Conservation (phyloP, 164 flowering plant species). For the Magnolia sinica region DNA sequence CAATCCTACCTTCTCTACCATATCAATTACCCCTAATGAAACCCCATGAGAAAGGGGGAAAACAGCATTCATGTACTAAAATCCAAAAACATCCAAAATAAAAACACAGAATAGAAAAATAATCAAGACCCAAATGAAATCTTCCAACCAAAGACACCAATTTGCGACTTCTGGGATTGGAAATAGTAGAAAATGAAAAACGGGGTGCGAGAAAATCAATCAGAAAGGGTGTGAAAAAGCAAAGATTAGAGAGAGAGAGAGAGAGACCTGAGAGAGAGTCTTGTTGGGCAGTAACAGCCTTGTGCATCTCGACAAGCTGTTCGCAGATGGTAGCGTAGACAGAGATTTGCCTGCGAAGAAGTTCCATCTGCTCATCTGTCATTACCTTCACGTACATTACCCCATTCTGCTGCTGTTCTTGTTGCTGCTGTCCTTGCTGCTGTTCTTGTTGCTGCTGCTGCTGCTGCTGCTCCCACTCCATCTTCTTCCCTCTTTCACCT, state of each 20-base stretch:
- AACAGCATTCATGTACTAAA: not conserved
- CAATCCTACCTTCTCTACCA: no score
- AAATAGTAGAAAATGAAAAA: not conserved
- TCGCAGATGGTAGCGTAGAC: slow-evolving; percentile 75
- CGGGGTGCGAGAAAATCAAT: not conserved
- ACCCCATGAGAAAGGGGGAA: no score
- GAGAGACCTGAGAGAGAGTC: slow-evolving; percentile 48
- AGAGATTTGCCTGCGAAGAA: slow-evolving; percentile 64
- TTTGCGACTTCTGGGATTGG: not conserved
- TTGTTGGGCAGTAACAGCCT: slow-evolving; percentile 53
- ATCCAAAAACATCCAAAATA: not conserved
- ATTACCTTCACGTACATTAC: slow-evolving; percentile 58
- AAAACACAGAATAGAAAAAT: not conserved
- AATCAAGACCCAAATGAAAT: not conserved
- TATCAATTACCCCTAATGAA: no score
- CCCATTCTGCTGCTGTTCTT: slow-evolving; percentile 14
- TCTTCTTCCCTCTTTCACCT: slow-evolving; percentile 3
- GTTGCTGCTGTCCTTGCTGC: slow-evolving; percentile 21
- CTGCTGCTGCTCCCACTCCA: slow-evolving; percentile 1
- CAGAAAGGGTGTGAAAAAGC: slow-evolving; percentile 1
- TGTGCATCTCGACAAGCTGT: slow-evolving; percentile 78
- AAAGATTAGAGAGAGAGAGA: slow-evolving; percentile 7
- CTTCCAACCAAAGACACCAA: not conserved
- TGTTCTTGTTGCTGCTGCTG: slow-evolving; percentile 32
- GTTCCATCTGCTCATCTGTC: slow-evolving; percentile 91